Base-by-base conservation (phyloP, 352 stramenopile species). In the Thraustotheca clavata region DNA sequence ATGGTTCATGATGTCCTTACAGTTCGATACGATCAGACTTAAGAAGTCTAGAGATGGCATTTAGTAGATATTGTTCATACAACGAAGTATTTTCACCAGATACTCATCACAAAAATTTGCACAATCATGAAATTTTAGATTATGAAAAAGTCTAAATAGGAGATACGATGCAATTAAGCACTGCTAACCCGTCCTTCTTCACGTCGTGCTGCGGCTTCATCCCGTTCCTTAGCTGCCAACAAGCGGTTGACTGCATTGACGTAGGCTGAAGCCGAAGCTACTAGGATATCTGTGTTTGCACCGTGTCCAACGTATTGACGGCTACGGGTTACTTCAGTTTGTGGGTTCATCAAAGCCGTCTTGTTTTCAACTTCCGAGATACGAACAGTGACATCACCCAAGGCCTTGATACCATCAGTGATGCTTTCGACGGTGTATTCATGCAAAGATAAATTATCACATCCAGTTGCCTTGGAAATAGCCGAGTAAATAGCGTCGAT, bases 251-350 rank as follows among this genome's bases (percentile, higher is more conserved):
- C 76, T 14, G 86, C 86, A 68, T 91, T 93, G 40, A 96, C 76
- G 68, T 95, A 95, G 2, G 86, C 86, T 22, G 86, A 94, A 36
- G 87, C 87, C 0, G 83, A 92, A 2, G 86, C 84, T 18, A 96
- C 86, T 31, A 96, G 71, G 57, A 96, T 96, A 70, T 96, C 87
- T 33, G 81, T 93, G 77, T 96, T 92, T 33, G 87, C 86, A 41
- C 87, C 87, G 71, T 94, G 84, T 59, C 87, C 87, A 18, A 94
- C 87, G 70, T 93, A 96, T 69, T 93, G 87, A 57, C 85, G 83
- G 70, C 83, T 80, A 67, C 82, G 86, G 18, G 75, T 70, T 33
- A 86, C 71, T 67, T 83, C 86, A 7, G 87, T 95, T 79, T 96
- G 87, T 27, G 87, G 83, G 73, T 96, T 95, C 65, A 92, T 78